Conservation (phyloP, 108 stramenopile genomes). For the Chaetoceros tenuissimus region DNA sequence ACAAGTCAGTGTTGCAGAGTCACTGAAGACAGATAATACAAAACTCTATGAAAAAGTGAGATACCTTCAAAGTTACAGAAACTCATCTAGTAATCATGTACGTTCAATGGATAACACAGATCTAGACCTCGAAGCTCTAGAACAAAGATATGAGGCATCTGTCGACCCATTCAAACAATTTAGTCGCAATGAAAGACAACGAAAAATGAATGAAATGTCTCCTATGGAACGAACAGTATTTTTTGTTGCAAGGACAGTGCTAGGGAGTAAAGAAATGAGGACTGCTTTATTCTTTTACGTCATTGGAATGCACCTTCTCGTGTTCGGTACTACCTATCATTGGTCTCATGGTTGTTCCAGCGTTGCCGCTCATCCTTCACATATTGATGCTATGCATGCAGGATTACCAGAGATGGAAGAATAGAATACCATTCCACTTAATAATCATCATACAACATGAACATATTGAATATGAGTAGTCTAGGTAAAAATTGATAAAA, state of each 20-base stretch:
- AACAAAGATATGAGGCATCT: constrained; percentile 81
- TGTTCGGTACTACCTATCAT: constrained; percentile 80
- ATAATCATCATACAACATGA: too few relatives aligned
- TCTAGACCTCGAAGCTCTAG: constrained; percentile 81
- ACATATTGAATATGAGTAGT: too few relatives aligned
- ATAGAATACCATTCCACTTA: too few relatives aligned
- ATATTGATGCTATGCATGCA: background rate
- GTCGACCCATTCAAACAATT: constrained; percentile 88
- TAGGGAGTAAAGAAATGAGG: constrained; percentile 83
- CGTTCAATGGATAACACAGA: constrained; percentile 34
- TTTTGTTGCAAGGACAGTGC: constrained; percentile 61
- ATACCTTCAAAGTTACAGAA: constrained; percentile 68
- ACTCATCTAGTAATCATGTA: constrained; percentile 10
- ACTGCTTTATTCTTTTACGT: constrained; percentile 79
- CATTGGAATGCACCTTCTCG: constrained; percentile 65
- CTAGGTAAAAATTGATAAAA: too few relatives aligned
- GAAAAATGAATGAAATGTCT: constrained; percentile 83
- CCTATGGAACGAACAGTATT: constrained; percentile 83
- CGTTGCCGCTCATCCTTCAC: background rate
- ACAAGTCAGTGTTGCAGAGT: constrained; percentile 67
- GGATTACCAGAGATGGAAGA: background rate
- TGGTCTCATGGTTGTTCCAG: constrained; percentile 46
- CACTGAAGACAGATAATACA: constrained; percentile 75
- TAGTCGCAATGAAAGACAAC: constrained; percentile 66
- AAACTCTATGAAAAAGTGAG: constrained; percentile 88